A percentile compares a stretch with the other conserved stretches of the same genome.
Evolutionary conservation across 2,329 filamentous ascomycete species (phyloP).

Genomic region (Arthrocladium fulminans): DNA sequence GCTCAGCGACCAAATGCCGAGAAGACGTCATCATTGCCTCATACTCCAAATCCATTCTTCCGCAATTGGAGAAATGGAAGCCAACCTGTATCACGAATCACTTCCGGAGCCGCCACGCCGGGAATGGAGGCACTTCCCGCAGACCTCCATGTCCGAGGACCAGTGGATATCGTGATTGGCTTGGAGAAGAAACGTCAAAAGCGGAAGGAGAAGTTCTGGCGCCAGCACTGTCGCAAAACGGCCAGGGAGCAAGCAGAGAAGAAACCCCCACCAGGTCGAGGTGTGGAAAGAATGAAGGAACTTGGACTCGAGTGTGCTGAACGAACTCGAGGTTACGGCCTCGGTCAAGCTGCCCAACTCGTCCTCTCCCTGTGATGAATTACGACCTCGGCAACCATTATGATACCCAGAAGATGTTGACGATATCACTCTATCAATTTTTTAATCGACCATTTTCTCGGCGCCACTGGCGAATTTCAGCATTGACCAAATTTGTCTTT

Average conservation of each 20-base stretch:
- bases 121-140: conserved; percentile 24
- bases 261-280: conserved; percentile 70
- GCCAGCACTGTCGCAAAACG: conserved; percentile 78
- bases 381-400: conserved; percentile 5
- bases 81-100: conserved; percentile 24
- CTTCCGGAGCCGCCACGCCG: conserved; percentile 18
- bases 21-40: conserved; percentile 82
- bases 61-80: conserved; percentile 29
- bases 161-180: conserved; percentile 95
- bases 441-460: conserved; percentile 5
- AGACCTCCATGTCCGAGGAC: conserved; percentile 69
- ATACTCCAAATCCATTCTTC: conserved; percentile 63
- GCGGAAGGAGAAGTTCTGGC: conserved; percentile 83
- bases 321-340: conserved; percentile 60
- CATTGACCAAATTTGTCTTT: conserved; percentile 2
- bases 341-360: conserved; percentile 47
- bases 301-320: conserved; percentile 83
- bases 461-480: background rate
- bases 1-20: conserved; percentile 50
- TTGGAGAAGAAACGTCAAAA: conserved; percentile 89
- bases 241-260: conserved; percentile 58
- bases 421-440: background rate
- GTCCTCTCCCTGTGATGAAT: conserved; percentile 58
- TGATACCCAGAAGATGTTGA: conserved; percentile 10
- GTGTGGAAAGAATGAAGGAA: conserved; percentile 86